Base-by-base conservation (phyloP, 2,329 filamentous ascomycete genomes). In the Penicillium sumatraense region DNA sequence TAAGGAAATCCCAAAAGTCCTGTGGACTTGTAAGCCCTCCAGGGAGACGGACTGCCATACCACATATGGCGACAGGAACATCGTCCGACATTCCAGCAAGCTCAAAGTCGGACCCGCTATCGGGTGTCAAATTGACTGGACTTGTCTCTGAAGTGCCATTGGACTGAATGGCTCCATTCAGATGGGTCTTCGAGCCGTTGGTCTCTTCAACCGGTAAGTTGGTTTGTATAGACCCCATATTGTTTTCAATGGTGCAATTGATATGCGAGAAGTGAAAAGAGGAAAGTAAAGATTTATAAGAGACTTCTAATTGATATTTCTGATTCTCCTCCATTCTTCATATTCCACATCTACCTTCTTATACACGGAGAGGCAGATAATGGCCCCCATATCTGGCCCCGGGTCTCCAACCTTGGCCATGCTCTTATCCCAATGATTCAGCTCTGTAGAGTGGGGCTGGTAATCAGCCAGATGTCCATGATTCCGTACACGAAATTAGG, bases 31-130 rank as follows among this genome's bases (percentile, higher is more conserved):
- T 10, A 3, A 59, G 1, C 2, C 58, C 58, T 13, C 58, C 58
- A 6, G 60, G 59, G 3, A 63, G 58, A 21, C 56, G 58, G 21
- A 56, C 35, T 1, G 54, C 48, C 48, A 63, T 60, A 14, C 49
- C 49, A 38, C 27, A 35, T 14, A 51, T 51, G 27, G 49, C 49
- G 9, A 51, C 14, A 20, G 49, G 49, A n/a, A n/a, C n/a, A n/a
- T n/a, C n/a, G n/a, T n/a, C n/a, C n/a, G n/a, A n/a, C n/a, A n/a
- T n/a, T n/a, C n/a, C n/a, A n/a, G n/a, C n/a, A n/a, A n/a, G n/a
- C n/a, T n/a, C n/a, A n/a, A n/a, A n/a, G n/a, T n/a, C n/a, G n/a
- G n/a, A n/a, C n/a, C n/a, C n/a, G n/a, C n/a, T n/a, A n/a, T n/a
- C n/a, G n/a, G n/a, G n/a, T 5, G 31, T 33, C 13, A 33, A 4